phyloP scores from a whole-genome alignment of 495 filamentous ascomycete genomes.

The Recurvomyces mirabilis region DNA sequence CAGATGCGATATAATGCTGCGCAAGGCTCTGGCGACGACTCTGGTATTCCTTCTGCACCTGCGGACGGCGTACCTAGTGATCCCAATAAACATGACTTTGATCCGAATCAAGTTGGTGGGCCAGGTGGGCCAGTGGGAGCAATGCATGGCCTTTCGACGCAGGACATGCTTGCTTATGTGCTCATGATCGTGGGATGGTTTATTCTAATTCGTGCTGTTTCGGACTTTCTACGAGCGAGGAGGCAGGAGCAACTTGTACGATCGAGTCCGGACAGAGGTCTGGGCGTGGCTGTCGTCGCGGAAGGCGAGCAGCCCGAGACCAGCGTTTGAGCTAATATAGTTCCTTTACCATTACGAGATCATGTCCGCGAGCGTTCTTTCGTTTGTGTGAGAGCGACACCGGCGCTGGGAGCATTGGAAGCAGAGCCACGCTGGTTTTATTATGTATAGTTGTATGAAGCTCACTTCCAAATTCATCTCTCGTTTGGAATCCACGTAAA shows the following conservation, averaged over 20 bases:
- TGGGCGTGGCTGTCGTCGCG: conserved; percentile 78
- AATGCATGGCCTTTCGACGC: conserved; percentile 46
- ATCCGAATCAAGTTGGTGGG: conserved; percentile 51
- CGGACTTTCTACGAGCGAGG: conserved; percentile 75
- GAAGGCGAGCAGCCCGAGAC: conserved; percentile 73
- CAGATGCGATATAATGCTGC: conserved; percentile 57
- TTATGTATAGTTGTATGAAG: too few relatives aligned
- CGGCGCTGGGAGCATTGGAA: too few relatives aligned
- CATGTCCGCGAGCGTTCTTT: conserved; percentile 6
- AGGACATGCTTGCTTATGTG: conserved; percentile 83
- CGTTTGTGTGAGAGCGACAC: too few relatives aligned
- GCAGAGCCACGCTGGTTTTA: too few relatives aligned
- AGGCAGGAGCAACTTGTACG: conserved; percentile 86
- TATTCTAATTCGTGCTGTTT: conserved; percentile 79
- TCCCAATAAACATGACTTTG: conserved; percentile 83
- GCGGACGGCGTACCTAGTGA: conserved; percentile 58
- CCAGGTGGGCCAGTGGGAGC: conserved; percentile 25
- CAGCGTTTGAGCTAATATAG: conserved; percentile 41
- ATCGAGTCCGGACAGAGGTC: conserved; percentile 84
- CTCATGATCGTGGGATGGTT: conserved; percentile 99
- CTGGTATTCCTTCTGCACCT: conserved; percentile 39
- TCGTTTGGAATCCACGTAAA: too few relatives aligned
- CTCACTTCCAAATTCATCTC: too few relatives aligned
- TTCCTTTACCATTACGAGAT: conserved; percentile 2
- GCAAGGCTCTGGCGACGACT: conserved; percentile 28